Evolutionary conservation across 495 filamentous ascomycete genomes (phyloP).

Genomic region (Mycothermus thermophilus): DNA sequence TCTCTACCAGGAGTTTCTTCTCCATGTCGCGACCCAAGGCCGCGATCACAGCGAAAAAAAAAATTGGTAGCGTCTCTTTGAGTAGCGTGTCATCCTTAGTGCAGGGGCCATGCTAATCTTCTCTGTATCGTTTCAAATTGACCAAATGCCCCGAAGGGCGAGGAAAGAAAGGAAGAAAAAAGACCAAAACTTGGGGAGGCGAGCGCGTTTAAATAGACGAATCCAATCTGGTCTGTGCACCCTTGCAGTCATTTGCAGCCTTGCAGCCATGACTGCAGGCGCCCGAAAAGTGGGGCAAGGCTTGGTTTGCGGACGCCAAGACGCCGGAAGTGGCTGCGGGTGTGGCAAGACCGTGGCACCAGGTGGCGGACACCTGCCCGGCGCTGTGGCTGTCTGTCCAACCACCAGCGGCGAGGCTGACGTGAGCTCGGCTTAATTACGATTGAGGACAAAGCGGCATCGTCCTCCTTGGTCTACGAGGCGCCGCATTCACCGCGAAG

Average conservation of each 20-base stretch:
- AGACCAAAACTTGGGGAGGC: conserved; percentile 4
- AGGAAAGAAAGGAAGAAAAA: conserved; percentile 16
- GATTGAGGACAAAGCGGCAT: too few relatives aligned
- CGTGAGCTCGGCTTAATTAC: too few relatives aligned
- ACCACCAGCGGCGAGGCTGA: too few relatives aligned
- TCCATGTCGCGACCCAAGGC: conserved; percentile 13
- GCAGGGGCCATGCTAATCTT: conserved; percentile 99
- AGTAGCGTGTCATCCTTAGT: conserved; percentile 99
- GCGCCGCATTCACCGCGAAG: too few relatives aligned
- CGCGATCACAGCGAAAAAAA: conserved; percentile 32
- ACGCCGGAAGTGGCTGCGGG: too few relatives aligned
- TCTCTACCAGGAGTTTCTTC: too few relatives aligned
- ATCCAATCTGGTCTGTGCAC: conserved; percentile 13
- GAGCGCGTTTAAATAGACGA: conserved; percentile 4
- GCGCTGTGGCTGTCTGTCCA: too few relatives aligned
- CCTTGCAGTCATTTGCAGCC: conserved; percentile 4
- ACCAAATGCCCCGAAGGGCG: conserved; percentile 24
- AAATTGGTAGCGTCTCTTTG: conserved; percentile 91
- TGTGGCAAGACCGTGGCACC: too few relatives aligned
- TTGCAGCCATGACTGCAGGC: not conserved
- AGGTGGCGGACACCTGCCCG: too few relatives aligned
- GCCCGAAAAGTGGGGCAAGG: too few relatives aligned
- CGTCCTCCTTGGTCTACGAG: too few relatives aligned
- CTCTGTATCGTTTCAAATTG: conserved; percentile 44
- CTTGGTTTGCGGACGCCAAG: too few relatives aligned